These are phyloP conservation scores for Pyrenochaeta sp. DNA, from an alignment of 2,329 filamentous ascomycete species.

Conservation along the genomic window DNA sequence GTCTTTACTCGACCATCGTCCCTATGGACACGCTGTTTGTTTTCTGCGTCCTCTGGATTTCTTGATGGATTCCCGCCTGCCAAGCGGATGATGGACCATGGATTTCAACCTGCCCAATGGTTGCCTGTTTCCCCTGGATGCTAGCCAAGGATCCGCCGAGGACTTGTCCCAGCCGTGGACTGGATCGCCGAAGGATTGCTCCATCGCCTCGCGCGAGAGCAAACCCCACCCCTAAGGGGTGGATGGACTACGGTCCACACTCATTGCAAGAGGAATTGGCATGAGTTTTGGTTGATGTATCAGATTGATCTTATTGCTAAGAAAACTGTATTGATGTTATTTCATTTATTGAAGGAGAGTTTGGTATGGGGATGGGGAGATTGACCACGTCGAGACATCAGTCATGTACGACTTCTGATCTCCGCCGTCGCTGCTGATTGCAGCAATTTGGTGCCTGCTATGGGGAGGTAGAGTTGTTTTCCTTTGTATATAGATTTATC, in stretches of 20 bases:
- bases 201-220: constrained; percentile 29
- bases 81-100: constrained; percentile 33
- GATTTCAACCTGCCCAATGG: constrained; percentile 35
- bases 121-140: constrained; percentile 24
- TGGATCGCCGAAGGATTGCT: constrained; percentile 24
- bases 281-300: constrained; percentile 34
- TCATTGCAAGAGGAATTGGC: constrained; percentile 36
- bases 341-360: constrained; percentile 8
- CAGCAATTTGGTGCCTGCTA: not conserved
- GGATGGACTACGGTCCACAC: constrained; percentile 30
- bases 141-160: constrained; percentile 24
- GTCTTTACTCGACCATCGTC: constrained; percentile 28
- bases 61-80: constrained; percentile 32
- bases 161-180: constrained; percentile 38
- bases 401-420: not conserved
- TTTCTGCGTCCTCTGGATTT: constrained; percentile 31
- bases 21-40: constrained; percentile 29
- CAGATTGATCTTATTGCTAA: constrained; percentile 31
- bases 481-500: not conserved
- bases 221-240: constrained; percentile 20
- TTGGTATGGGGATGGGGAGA: constrained; percentile 4
- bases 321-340: constrained; percentile 19
- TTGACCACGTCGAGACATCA: constrained; percentile 9
- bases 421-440: not conserved
- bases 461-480: not conserved